Evolutionary conservation across 441 rosid species (phyloP).

Genomic region (Hura crepitans): DNA sequence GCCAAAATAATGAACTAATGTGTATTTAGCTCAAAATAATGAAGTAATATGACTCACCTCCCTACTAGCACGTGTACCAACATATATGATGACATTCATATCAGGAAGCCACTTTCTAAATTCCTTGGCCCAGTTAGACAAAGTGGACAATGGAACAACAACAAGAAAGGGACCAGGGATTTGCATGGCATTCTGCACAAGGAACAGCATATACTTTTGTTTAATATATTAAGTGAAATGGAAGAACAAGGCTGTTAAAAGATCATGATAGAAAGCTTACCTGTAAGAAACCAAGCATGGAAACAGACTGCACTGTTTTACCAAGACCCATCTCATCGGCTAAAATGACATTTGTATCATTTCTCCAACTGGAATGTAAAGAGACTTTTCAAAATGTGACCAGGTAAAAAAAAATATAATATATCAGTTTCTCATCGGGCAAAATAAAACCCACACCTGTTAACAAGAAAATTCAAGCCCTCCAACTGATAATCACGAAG

Average conservation of each 20-base stretch:
- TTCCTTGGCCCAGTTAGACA: slow-evolving; percentile 99
- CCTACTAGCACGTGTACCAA: slow-evolving; percentile 98
- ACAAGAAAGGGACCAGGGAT: slow-evolving; percentile 98
- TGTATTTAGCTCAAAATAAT: background rate
- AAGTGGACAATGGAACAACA: slow-evolving; percentile 93
- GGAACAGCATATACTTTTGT: slow-evolving; percentile 19
- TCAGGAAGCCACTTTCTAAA: slow-evolving; percentile 97
- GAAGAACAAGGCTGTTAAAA: background rate
- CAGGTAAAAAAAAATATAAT: background rate
- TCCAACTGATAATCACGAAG: slow-evolving; percentile 99
- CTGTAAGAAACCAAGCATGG: slow-evolving; percentile 99
- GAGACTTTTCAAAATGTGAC: slow-evolving; percentile 24
- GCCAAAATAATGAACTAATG: background rate
- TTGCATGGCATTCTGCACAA: slow-evolving; percentile 81
- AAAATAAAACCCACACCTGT: slow-evolving; percentile 57
- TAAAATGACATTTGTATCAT: slow-evolving; percentile 98
- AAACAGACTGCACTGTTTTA: slow-evolving; percentile 99
- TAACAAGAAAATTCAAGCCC: slow-evolving; percentile 97
- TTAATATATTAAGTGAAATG: background rate
- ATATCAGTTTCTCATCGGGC: background rate
- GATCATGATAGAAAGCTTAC: slow-evolving; percentile 33
- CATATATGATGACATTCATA: slow-evolving; percentile 88
- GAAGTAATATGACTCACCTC: slow-evolving; percentile 56
- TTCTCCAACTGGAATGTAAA: slow-evolving; percentile 74
- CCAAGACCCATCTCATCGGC: slow-evolving; percentile 99